These are phyloP conservation scores for Hypoxylon fragiforme DNA, from an alignment of 495 filamentous ascomycete genomes.

Conservation along the genomic window DNA sequence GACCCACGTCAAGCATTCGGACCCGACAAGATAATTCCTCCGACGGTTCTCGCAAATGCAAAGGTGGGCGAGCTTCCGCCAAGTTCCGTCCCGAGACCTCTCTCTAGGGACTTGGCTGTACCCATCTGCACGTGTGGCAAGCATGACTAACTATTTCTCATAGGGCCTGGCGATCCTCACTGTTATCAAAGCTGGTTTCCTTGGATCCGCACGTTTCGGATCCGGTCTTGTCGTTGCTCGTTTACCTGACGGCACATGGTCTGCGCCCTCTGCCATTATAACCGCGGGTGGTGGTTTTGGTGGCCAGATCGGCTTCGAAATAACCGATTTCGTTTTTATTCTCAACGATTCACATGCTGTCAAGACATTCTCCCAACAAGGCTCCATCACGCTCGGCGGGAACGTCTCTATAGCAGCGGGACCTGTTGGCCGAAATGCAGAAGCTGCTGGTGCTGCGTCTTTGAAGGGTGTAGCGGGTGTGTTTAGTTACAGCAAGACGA, in stretches of 20 bases:
- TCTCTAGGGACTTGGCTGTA: not conserved
- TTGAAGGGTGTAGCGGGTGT: slow-evolving; percentile 86
- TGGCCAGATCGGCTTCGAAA: slow-evolving; percentile 94
- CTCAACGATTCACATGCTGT: slow-evolving; percentile 92
- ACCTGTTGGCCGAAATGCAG: slow-evolving; percentile 90
- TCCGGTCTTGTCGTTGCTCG: slow-evolving; percentile 93
- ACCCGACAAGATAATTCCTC: slow-evolving; percentile 96
- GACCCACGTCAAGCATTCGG: slow-evolving; percentile 94
- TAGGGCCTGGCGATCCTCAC: slow-evolving; percentile 95
- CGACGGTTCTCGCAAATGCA: slow-evolving; percentile 82
- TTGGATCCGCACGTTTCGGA: slow-evolving; percentile 89
- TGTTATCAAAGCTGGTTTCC: slow-evolving; percentile 93
- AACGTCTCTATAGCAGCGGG: slow-evolving; percentile 97
- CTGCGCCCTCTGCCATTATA: slow-evolving; percentile 88
- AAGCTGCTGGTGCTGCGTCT: slow-evolving; percentile 93
- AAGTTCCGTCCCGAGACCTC: not conserved
- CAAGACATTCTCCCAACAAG: slow-evolving; percentile 90
- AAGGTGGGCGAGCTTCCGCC: slow-evolving; percentile 63
- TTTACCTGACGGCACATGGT: slow-evolving; percentile 90
- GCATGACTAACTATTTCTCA: slow-evolving; percentile 11
- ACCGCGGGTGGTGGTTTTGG: slow-evolving; percentile 92
- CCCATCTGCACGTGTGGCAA: slow-evolving; percentile 1
- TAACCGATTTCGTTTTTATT: slow-evolving; percentile 99
- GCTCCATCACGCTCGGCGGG: slow-evolving; percentile 87
- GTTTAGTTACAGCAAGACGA: slow-evolving; percentile 96